Percentiles rank a stretch among this genome's conserved stretches.
phyloP scores from a whole-genome alignment of 305 asterid species.

The Fraxinus dipetala region DNA sequence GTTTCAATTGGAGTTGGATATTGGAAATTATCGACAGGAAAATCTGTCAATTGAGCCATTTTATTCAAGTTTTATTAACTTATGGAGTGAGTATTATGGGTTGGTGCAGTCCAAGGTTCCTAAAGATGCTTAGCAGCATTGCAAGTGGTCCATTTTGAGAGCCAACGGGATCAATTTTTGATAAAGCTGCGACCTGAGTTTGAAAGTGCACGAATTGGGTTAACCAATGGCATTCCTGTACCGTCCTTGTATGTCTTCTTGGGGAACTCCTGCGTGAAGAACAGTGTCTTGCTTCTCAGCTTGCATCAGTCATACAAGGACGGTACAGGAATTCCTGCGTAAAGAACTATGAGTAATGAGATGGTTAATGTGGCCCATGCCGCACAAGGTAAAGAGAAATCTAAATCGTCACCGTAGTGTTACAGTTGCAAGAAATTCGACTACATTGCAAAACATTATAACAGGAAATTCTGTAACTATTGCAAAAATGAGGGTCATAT shows the following conservation, averaged over 20 bases:
- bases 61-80: too few relatives aligned
- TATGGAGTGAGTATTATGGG: too few relatives aligned
- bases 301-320: neutral
- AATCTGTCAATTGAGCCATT: neutral
- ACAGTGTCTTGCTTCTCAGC: neutral
- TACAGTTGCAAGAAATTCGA: too few relatives aligned
- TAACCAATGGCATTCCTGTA: neutral
- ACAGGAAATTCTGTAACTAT: too few relatives aligned
- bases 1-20: too few relatives aligned
- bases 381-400: neutral
- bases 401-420: neutral
- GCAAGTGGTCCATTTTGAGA: neutral
- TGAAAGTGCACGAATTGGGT: neutral
- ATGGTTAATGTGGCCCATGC: neutral
- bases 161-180: neutral
- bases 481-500: too few relatives aligned
- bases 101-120: too few relatives aligned
- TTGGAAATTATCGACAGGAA: neutral
- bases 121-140: neutral
- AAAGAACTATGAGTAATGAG: neutral
- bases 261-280: neutral
- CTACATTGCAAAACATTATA: too few relatives aligned
- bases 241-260: too few relatives aligned
- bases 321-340: too few relatives aligned
- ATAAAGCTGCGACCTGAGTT: neutral